Percentiles rank a stretch among this genome's conserved stretches.
phyloP scores from a whole-genome alignment of 164 flowering plant genomes.

The Berberis thunbergii region DNA sequence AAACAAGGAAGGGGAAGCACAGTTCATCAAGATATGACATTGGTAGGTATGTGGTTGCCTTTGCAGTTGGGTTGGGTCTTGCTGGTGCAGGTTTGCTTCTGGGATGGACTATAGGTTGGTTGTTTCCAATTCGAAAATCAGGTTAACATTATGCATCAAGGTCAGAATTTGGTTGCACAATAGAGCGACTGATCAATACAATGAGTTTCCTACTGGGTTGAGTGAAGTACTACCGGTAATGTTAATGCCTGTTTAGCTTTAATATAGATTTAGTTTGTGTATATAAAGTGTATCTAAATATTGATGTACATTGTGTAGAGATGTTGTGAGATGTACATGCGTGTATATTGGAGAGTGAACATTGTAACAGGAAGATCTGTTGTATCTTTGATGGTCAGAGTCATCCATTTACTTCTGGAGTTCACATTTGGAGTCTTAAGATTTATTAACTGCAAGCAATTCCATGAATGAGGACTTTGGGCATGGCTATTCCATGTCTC shows the following conservation, averaged over 20 bases:
- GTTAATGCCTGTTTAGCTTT: background rate
- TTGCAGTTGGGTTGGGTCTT: constrained; percentile 55
- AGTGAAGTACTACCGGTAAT: background rate
- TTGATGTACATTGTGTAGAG: background rate
- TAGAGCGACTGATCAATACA: background rate
- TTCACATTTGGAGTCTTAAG: background rate
- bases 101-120: constrained; percentile 77
- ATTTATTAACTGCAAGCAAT: background rate
- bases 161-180: background rate
- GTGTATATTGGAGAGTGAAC: background rate
- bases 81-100: constrained; percentile 67
- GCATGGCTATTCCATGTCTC: no score
- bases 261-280: background rate
- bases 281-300: background rate
- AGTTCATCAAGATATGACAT: constrained; percentile 9
- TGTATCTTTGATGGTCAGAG: background rate
- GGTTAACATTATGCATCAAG: background rate
- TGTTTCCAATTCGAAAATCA: constrained; percentile 25
- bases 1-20: constrained; percentile 19
- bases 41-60: constrained; percentile 29
- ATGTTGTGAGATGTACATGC: background rate
- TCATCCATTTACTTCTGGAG: background rate
- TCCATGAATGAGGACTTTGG: no score
- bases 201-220: background rate
- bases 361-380: background rate